These are phyloP conservation scores for Sorghum bicolor DNA, from an alignment of 176 grass and related monocot species.

Conservation along the genomic window DNA sequence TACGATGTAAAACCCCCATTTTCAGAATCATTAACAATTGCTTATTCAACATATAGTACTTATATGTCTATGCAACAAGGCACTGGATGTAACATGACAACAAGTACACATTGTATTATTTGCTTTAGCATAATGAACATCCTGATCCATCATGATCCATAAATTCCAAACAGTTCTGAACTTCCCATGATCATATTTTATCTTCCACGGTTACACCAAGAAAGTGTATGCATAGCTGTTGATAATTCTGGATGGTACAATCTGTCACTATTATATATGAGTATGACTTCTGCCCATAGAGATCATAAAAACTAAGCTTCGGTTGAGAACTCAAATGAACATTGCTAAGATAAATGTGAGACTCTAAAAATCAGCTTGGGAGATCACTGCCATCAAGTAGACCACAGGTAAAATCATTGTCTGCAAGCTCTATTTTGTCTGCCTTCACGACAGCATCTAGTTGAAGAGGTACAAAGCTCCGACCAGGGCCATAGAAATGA, in stretches of 20 bases:
- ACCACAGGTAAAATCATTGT: constrained; percentile 52
- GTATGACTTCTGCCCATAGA: neutral
- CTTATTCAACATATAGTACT: neutral
- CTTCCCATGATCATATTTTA: neutral
- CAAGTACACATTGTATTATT: neutral
- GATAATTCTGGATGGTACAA: neutral
- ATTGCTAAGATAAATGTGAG: neutral
- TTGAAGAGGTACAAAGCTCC: constrained; percentile 54
- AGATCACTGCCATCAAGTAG: constrained; percentile 35
- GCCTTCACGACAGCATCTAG: constrained; percentile 42
- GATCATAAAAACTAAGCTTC: neutral
- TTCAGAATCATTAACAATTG: too few species aligned
- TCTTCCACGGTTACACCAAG: neutral
- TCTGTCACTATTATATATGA: neutral
- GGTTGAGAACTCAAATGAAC: neutral
- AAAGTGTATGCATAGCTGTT: neutral
- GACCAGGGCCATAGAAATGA: constrained; percentile 77
- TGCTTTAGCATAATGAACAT: neutral
- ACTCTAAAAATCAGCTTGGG: neutral
- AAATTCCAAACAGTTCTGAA: neutral
- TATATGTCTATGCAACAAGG: neutral
- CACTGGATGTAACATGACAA: neutral
- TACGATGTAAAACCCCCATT: neutral
- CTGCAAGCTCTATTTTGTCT: constrained; percentile 44
- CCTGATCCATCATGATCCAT: neutral